Evolutionary conservation across 2,329 filamentous ascomycete genomes (phyloP).

Genomic region (Knufia fluminis): DNA sequence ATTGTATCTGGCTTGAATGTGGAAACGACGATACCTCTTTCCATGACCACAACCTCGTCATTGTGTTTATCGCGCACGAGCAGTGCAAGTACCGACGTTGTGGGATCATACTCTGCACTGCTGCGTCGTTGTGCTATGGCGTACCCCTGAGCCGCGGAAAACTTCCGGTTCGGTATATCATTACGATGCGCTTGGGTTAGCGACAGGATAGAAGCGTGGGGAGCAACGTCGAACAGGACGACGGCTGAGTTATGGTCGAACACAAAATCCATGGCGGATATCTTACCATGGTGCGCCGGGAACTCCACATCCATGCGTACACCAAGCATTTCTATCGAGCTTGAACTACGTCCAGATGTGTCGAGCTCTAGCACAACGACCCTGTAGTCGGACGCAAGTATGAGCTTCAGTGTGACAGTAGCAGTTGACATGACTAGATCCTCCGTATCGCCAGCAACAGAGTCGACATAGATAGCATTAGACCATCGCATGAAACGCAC

Average conservation of each 20-base stretch:
- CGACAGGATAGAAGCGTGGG: constrained; percentile 14
- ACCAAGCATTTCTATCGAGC: neutral
- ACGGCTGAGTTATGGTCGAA: constrained; percentile 18
- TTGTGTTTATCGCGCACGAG: constrained; percentile 16
- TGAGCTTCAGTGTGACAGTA: neutral
- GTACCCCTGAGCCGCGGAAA: constrained; percentile 10
- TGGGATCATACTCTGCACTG: constrained; percentile 10
- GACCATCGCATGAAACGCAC: neutral
- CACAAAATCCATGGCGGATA: constrained; percentile 17
- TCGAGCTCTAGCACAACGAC: constrained; percentile 1
- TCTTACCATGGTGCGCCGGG: constrained; percentile 16
- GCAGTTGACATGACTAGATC: neutral
- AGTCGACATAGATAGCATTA: neutral
- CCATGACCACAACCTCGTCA: constrained; percentile 17
- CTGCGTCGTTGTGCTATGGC: constrained; percentile 1
- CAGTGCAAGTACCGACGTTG: constrained; percentile 12
- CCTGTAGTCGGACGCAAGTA: neutral
- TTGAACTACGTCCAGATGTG: neutral
- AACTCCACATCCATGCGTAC: constrained; percentile 19
- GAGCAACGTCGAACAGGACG: constrained; percentile 16
- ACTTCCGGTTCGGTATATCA: constrained; percentile 19
- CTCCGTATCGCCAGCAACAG: neutral
- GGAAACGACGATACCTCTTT: constrained; percentile 9
- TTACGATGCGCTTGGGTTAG: constrained; percentile 16
- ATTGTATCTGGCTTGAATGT: constrained; percentile 16